Conservation (phyloP, 495 filamentous ascomycete species). For the Aspergillus haitiensis region DNA sequence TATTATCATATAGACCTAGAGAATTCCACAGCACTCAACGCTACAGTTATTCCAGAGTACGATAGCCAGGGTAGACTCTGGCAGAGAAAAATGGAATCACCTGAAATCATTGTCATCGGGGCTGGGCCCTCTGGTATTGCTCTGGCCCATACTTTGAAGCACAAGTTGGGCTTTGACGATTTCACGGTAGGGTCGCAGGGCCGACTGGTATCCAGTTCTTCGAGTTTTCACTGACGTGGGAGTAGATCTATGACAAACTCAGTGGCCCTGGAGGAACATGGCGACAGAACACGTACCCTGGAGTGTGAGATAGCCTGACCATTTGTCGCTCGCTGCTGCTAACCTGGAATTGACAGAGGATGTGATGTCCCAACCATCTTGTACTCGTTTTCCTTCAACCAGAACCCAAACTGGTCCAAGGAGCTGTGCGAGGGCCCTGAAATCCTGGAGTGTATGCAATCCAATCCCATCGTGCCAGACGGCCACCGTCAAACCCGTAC, state of each 20-base stretch:
- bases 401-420: conserved; percentile 54
- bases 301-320: conserved; percentile 28
- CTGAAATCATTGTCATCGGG: conserved; percentile 40
- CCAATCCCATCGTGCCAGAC: too few species aligned
- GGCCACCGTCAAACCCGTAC: too few species aligned
- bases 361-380: conserved; percentile 47
- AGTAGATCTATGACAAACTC: conserved; percentile 54
- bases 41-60: too few species aligned
- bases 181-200: conserved; percentile 28
- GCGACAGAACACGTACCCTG: conserved; percentile 61
- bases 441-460: conserved; percentile 34
- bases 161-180: conserved; percentile 55
- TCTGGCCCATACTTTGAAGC: conserved; percentile 54
- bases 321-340: background rate
- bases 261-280: conserved; percentile 62
- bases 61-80: too few species aligned
- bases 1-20: too few species aligned
- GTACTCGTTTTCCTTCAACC: conserved; percentile 59
- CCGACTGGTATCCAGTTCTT: too few species aligned
- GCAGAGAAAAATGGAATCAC: conserved; percentile 1
- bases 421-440: conserved; percentile 51
- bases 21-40: too few species aligned
- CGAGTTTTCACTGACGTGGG: background rate
- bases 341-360: conserved; percentile 19
- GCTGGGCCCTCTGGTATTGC: conserved; percentile 61